Evolutionary conservation across 352 stramenopile genomes (phyloP).

Genomic region (Globisporangium cylindrosporum): DNA sequence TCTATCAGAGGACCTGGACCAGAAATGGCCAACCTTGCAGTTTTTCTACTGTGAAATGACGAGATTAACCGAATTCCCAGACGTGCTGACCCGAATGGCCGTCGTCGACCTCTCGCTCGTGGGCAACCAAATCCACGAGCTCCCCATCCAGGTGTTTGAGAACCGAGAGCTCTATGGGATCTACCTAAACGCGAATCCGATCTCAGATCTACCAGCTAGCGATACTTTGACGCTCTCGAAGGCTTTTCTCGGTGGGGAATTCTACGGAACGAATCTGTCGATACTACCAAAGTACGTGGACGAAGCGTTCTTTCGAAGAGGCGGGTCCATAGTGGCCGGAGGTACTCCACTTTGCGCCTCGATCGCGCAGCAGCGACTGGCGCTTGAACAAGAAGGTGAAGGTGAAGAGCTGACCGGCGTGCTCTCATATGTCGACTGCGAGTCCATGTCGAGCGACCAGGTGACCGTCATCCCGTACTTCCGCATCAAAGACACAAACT

Average conservation of each 20-base stretch:
- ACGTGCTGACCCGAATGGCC: neutral
- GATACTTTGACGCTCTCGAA: slow-evolving; percentile 2
- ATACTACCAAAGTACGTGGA: slow-evolving; percentile 12
- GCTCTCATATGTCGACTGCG: neutral
- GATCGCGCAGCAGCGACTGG: neutral
- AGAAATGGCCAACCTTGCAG: slow-evolving; percentile 23
- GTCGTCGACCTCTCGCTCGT: slow-evolving; percentile 18
- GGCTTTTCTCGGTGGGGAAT: neutral
- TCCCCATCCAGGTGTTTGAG: slow-evolving; percentile 12
- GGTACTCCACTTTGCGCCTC: slow-evolving; percentile 1
- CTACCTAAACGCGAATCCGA: slow-evolving; percentile 18
- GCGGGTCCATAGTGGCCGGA: neutral
- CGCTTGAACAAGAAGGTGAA: neutral
- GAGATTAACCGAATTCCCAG: slow-evolving; percentile 2
- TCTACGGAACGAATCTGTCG: slow-evolving; percentile 8
- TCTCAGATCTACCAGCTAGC: slow-evolving; percentile 17
- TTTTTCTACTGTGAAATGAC: slow-evolving; percentile 17
- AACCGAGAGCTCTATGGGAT: slow-evolving; percentile 4
- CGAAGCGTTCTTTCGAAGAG: slow-evolving; percentile 13
- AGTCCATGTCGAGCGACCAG: neutral
- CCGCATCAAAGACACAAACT: slow-evolving; percentile 7
- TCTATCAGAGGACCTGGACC: slow-evolving; percentile 34
- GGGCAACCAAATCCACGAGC: slow-evolving; percentile 17
- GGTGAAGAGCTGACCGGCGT: neutral
- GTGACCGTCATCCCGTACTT: slow-evolving; percentile 12